A percentile compares a stretch with the other conserved stretches of the same genome.
These are phyloP conservation scores for Cyclotella choctawhatcheeana DNA, from an alignment of 108 stramenopile genomes.

Conservation along the genomic window DNA sequence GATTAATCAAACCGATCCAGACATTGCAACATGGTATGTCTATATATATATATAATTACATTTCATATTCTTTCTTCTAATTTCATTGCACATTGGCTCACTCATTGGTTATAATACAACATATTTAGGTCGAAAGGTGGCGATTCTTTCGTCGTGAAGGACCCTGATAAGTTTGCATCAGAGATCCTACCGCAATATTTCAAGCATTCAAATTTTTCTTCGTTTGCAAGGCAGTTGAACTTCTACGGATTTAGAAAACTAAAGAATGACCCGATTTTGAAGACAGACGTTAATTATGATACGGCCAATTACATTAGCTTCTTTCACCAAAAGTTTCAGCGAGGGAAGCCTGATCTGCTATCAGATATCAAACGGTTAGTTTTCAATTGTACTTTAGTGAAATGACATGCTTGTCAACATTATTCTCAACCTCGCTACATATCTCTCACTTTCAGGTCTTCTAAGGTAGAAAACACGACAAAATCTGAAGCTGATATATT, in stretches of 20 bases:
- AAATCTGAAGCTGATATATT: constrained; percentile 75
- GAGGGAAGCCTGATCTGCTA: constrained; percentile 68
- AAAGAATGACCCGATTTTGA: constrained; percentile 69
- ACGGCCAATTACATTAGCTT: constrained; percentile 69
- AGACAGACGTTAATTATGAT: constrained; percentile 62
- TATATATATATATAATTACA: neutral
- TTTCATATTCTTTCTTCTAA: neutral
- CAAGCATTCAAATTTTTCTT: constrained; percentile 80
- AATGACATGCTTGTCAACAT: no score
- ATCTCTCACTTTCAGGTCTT: constrained; percentile 36
- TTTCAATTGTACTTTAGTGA: constrained; percentile 38
- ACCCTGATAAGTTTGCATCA: constrained; percentile 72
- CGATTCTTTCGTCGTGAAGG: constrained; percentile 74
- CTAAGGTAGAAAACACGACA: constrained; percentile 70
- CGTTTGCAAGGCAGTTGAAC: constrained; percentile 79
- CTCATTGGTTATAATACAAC: neutral
- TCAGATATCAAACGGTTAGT: constrained; percentile 61
- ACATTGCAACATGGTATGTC: constrained; percentile 64
- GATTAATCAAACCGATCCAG: constrained; percentile 69
- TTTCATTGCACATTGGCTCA: neutral
- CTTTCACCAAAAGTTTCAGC: constrained; percentile 78
- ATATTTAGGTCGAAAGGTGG: constrained; percentile 48
- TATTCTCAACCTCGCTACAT: neutral
- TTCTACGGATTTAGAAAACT: constrained; percentile 82
- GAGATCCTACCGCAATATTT: constrained; percentile 72